These are phyloP conservation scores for Parietaria judaica DNA, from an alignment of 306 rosid genomes.

Conservation along the genomic window DNA sequence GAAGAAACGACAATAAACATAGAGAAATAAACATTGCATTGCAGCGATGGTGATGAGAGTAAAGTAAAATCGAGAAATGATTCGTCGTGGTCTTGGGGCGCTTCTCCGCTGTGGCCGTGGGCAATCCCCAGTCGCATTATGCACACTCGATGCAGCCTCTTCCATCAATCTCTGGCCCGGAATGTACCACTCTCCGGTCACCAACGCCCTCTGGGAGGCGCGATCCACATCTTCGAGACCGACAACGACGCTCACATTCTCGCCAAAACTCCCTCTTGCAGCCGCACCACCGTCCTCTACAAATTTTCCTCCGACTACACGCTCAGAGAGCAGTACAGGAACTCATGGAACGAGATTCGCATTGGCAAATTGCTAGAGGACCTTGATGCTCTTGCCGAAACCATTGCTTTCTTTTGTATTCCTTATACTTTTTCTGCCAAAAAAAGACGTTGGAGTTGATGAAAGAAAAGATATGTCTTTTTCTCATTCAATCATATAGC, in stretches of 20 bases:
- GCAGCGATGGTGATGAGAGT: no score
- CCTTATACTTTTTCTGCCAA: no score
- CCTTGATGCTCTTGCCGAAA: slow-evolving; percentile 84
- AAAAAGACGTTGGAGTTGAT: no score
- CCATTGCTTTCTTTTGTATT: slow-evolving; percentile 63
- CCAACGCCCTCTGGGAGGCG: slow-evolving; percentile 82
- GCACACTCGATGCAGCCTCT: no score
- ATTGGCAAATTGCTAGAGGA: slow-evolving; percentile 78
- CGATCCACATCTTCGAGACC: slow-evolving; percentile 45
- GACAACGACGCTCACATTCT: slow-evolving; percentile 4
- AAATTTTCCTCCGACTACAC: slow-evolving; percentile 55
- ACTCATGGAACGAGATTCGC: slow-evolving; percentile 70
- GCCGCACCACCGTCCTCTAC: slow-evolving; percentile 55
- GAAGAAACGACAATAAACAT: no score
- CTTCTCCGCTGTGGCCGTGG: no score
- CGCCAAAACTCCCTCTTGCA: slow-evolving; percentile 37
- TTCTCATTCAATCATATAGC: no score
- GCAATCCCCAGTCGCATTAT: no score
- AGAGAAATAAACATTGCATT: no score
- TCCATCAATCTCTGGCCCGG: slow-evolving; percentile 51
- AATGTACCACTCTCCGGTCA: slow-evolving; percentile 63
- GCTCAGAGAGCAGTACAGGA: slow-evolving; percentile 73
- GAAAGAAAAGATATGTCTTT: no score
- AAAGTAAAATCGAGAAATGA: no score
- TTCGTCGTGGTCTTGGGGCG: no score